Percentiles rank a stretch among this genome's conserved stretches.
Conservation (phyloP, 495 filamentous ascomycete genomes). For the Penicillium antarcticum region DNA sequence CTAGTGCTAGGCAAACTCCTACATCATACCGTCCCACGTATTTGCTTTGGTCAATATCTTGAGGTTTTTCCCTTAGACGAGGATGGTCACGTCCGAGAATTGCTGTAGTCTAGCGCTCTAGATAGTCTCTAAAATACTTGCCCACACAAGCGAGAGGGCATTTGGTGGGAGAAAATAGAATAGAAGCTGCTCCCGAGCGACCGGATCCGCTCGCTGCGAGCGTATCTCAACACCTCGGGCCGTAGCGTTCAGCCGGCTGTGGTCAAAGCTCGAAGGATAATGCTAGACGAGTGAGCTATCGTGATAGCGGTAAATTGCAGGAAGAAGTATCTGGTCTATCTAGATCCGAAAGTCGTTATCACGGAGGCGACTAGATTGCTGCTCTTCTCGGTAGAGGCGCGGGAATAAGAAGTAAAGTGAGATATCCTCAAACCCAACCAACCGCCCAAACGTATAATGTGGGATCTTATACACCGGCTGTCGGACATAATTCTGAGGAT, state of each 20-base stretch:
- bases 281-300: not conserved
- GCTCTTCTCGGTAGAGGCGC: not conserved
- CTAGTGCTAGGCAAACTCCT: not conserved
- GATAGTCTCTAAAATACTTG: not conserved
- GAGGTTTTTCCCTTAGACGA: slow-evolving; percentile 1
- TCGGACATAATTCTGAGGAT: no score
- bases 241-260: slow-evolving; percentile 1
- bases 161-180: slow-evolving; percentile 1
- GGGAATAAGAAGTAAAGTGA: not conserved
- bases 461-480: not conserved
- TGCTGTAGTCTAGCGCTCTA: not conserved
- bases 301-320: not conserved
- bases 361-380: not conserved
- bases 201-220: not conserved
- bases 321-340: not conserved
- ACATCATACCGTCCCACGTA: not conserved
- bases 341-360: not conserved
- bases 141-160: not conserved
- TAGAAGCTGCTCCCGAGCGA: not conserved
- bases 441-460: not conserved
- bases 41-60: slow-evolving; percentile 2
- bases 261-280: slow-evolving; percentile 4
- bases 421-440: not conserved
- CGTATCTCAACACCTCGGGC: not conserved
- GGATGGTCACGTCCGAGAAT: slow-evolving; percentile 1